phyloP scores from a whole-genome alignment of 2,329 filamentous ascomycete species.

The Calonectria montana region DNA sequence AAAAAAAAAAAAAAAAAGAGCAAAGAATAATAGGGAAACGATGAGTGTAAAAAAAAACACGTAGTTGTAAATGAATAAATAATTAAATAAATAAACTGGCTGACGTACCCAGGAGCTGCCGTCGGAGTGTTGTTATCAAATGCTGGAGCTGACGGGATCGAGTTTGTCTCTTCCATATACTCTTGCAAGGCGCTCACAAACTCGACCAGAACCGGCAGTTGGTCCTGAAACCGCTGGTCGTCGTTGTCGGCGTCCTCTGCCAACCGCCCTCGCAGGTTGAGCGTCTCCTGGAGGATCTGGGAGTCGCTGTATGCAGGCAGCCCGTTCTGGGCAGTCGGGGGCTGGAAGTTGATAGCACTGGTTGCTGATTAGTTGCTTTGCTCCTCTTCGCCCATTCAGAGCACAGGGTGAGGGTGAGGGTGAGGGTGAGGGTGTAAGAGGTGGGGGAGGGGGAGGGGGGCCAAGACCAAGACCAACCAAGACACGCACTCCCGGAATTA shows the following conservation, averaged over 20 bases:
- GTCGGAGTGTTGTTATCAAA: slow-evolving; percentile 12
- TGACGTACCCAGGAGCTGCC: slow-evolving; percentile 26
- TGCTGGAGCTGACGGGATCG: slow-evolving; percentile 21
- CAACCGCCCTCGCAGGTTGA: slow-evolving; percentile 33
- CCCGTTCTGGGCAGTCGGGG: slow-evolving; percentile 28
- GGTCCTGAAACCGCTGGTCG: slow-evolving; percentile 32
- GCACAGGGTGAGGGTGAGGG: too few relatives aligned
- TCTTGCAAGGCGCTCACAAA: slow-evolving; percentile 39
- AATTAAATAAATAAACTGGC: not conserved
- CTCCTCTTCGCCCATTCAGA: not conserved
- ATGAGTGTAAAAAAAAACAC: too few relatives aligned
- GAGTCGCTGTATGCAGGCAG: slow-evolving; percentile 43
- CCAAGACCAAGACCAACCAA: not conserved
- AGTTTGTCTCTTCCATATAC: slow-evolving; percentile 36
- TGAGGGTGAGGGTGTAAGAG: not conserved
- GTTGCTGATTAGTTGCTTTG: slow-evolving; percentile 15
- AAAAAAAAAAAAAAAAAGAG: not conserved
- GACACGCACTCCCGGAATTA: too few relatives aligned
- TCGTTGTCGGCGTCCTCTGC: slow-evolving; percentile 32
- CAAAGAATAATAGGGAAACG: fast-evolving
- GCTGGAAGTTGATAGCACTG: slow-evolving; percentile 39
- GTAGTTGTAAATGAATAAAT: too few relatives aligned
- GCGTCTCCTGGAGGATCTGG: slow-evolving; percentile 41
- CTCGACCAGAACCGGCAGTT: slow-evolving; percentile 30
- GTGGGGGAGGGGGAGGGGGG: not conserved